Conservation (phyloP, 257 asterid genomes). For the Cruciata laevipes region DNA sequence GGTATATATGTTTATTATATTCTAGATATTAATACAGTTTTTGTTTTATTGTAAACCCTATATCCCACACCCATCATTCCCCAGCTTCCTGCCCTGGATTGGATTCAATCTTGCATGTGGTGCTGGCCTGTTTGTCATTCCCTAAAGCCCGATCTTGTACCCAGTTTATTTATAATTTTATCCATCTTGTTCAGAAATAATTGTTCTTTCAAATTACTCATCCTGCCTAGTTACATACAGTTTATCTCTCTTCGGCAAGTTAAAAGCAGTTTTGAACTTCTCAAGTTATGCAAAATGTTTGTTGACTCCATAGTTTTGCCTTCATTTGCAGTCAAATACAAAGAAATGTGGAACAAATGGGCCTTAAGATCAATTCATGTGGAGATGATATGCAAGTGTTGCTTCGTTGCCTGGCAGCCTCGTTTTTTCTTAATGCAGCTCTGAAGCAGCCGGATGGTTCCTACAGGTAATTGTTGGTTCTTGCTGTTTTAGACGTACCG, state of each 20-base stretch:
- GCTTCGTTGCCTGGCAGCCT: constrained; percentile 82
- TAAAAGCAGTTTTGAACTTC: background rate
- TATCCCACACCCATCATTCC: background rate
- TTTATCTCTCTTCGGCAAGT: background rate
- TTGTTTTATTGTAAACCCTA: too few relatives aligned
- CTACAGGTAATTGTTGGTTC: constrained; percentile 51
- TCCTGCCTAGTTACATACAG: background rate
- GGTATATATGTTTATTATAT: constrained; percentile 30
- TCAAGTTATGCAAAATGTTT: background rate
- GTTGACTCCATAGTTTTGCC: constrained; percentile 11
- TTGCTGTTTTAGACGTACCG: background rate
- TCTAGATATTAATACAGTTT: background rate
- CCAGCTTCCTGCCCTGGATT: background rate
- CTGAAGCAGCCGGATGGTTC: constrained; percentile 86
- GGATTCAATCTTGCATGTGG: background rate
- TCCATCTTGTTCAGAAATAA: background rate
- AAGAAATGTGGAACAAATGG: constrained; percentile 76
- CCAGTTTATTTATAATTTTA: background rate
- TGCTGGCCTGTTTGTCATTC: background rate
- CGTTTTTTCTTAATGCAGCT: constrained; percentile 95
- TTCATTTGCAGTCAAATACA: constrained; percentile 61
- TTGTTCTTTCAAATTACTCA: background rate
- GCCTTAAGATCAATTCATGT: constrained; percentile 61
- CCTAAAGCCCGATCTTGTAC: background rate
- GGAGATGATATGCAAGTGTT: constrained; percentile 73